Evolutionary conservation across 371 early-diverging fungal genomes (phyloP).

Genomic region (Zancudomyces culisetae): DNA sequence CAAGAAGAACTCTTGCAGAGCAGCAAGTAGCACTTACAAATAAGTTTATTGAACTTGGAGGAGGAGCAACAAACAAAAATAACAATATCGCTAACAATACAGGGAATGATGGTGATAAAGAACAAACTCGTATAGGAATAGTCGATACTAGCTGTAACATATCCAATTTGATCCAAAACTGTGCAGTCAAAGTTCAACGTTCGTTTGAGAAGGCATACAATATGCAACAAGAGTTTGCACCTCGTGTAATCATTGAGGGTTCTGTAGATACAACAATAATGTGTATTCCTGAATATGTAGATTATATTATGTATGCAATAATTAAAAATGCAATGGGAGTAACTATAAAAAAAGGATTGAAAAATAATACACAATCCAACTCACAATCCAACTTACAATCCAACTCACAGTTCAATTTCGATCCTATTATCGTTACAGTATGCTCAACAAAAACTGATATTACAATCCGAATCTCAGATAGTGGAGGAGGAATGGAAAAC

Average conservation of each 20-base stretch:
- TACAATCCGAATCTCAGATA: conserved; percentile 79
- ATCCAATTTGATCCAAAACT: conserved; percentile 33
- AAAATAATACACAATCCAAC: not conserved
- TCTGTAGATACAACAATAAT: conserved; percentile 41
- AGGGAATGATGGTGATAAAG: conserved; percentile 14
- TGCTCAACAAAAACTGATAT: conserved; percentile 48
- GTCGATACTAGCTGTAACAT: conserved; percentile 39
- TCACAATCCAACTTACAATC: not conserved
- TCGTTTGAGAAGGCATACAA: conserved; percentile 16
- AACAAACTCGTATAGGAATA: conserved; percentile 21
- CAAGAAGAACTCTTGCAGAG: conserved; percentile 76
- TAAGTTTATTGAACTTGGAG: not conserved
- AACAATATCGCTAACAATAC: no score
- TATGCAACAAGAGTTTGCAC: conserved; percentile 24
- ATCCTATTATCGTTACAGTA: conserved; percentile 67
- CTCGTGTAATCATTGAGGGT: conserved; percentile 45
- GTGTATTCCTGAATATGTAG: conserved; percentile 81
- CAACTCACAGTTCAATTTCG: conserved; percentile 7
- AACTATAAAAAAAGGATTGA: not conserved
- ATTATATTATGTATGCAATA: conserved; percentile 84
- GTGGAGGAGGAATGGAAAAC: conserved; percentile 67
- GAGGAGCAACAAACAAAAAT: conserved; percentile 2
- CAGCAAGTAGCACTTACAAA: conserved; percentile 69
- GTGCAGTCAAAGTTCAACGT: conserved; percentile 25
- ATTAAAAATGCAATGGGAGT: conserved; percentile 67